Evolutionary conservation across 2,329 filamentous ascomycete species (phyloP).

Genomic region (Aspergillus fijiensis): DNA sequence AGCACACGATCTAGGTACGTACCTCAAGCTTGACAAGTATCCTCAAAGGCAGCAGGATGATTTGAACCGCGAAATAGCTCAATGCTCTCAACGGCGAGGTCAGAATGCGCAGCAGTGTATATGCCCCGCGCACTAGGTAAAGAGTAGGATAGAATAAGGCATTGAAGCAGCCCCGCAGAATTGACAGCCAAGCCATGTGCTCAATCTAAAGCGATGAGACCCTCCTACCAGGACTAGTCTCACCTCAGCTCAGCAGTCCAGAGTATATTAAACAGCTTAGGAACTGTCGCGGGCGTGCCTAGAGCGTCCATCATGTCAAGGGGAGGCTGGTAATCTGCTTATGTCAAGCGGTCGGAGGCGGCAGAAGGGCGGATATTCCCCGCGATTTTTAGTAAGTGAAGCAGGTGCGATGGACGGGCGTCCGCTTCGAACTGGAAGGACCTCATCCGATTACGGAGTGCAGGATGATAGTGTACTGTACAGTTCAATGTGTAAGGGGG

Average conservation of each 20-base stretch:
- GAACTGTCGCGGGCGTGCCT: neutral
- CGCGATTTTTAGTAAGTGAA: neutral
- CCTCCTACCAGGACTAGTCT: neutral
- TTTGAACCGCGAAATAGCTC: constrained; percentile 40
- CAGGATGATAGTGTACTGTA: too few species aligned
- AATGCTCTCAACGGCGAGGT: constrained; percentile 52
- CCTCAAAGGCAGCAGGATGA: constrained; percentile 50
- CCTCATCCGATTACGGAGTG: too few species aligned
- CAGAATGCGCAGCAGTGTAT: constrained; percentile 39
- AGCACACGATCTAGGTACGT: constrained; percentile 17
- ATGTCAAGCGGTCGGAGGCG: neutral
- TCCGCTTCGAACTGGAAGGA: too few species aligned
- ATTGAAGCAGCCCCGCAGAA: constrained; percentile 9
- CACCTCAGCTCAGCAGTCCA: neutral
- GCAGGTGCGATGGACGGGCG: neutral
- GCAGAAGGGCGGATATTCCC: neutral
- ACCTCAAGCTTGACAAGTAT: constrained; percentile 59
- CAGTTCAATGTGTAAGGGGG: too few species aligned
- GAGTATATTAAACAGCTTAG: neutral
- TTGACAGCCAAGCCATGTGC: constrained; percentile 16
- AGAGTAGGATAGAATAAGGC: constrained; percentile 11
- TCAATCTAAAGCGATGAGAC: neutral
- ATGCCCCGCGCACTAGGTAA: constrained; percentile 21
- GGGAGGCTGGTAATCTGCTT: neutral
- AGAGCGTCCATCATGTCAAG: neutral